These are phyloP conservation scores for Mycena pura DNA, from an alignment of 768 basidiomycete genomes.

Conservation along the genomic window DNA sequence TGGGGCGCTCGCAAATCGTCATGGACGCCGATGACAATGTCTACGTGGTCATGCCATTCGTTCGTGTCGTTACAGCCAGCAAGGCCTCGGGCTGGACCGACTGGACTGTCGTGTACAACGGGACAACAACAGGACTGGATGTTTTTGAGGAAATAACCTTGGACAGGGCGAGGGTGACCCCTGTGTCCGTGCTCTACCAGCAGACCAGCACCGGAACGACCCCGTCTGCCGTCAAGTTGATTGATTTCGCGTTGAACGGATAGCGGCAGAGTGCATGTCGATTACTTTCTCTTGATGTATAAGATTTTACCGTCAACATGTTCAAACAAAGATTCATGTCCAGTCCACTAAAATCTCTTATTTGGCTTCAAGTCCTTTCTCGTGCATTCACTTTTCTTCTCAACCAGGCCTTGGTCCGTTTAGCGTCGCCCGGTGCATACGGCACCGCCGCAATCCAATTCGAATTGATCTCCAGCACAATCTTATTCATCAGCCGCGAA, in stretches of 20 bases:
- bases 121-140: conserved; percentile 44
- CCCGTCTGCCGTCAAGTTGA: conserved; percentile 47
- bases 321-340: conserved; percentile 15
- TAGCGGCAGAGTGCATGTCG: background rate
- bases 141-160: conserved; percentile 56
- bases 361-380: conserved; percentile 86
- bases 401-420: conserved; percentile 86
- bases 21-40: conserved; percentile 48
- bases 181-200: conserved; percentile 52
- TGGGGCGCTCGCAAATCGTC: conserved; percentile 55
- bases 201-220: conserved; percentile 48
- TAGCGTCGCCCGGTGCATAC: conserved; percentile 85
- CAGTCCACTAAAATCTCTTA: conserved; percentile 59
- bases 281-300: too few species aligned
- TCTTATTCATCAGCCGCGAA: conserved; percentile 93
- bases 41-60: conserved; percentile 52
- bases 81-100: conserved; percentile 53
- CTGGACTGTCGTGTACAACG: conserved; percentile 53
- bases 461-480: conserved; percentile 88
- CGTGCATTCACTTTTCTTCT: conserved; percentile 86
- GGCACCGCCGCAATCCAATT: conserved; percentile 94
- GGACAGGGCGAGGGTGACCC: conserved; percentile 46
- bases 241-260: conserved; percentile 50
- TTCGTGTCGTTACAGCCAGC: conserved; percentile 52
- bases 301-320: too few species aligned